Base-by-base conservation (phyloP, 257 asterid species). In the Thymus quinquecostatus region DNA sequence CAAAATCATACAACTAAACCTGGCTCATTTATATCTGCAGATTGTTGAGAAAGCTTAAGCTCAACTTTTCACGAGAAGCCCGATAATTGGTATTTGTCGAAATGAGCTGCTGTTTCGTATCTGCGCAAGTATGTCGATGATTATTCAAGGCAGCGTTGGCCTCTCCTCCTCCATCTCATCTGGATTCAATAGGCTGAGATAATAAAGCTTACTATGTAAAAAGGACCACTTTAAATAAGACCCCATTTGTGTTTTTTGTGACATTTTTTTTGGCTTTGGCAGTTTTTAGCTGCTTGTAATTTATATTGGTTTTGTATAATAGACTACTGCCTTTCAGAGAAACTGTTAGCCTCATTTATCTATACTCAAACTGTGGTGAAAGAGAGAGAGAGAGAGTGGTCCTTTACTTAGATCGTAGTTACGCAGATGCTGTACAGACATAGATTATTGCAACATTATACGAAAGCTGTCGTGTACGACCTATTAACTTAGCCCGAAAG, bases 1-100 rank as follows among this genome's bases (percentile, higher is more conserved):
- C 5, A 8, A 33, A 21, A 21, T 54, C 38, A 29, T 38, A 43
- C 11, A 40, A 71, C 71, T 68, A 34, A 41, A 29, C 29, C 12
- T 64, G 21, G 56, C 65, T 55, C 54, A 55, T 68, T 66, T 60
- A 66, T 47, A 40, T 62, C 7, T 71, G 79, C 87, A 82, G 87
- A 40, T 82, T 12, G 81, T 73, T 63, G 87, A 79, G 56, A 66
- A 79, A 77, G 54, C 74, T 0, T 79, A 81, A 75, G 55, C n/a
- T 36, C 57, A 27, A 62, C 21, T 40, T 65, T 58, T 50, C 80
- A 12, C 13, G 76, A 45, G 82, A 66, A 73, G 67, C 62, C 81
- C 69, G 67, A 74, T 57, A 48, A 34, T 63, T 51, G 77, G 50
- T 71, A 82, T 62, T 58, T 55, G 68, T 64, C 9, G 61, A 79